phyloP scores from a whole-genome alignment of 805 yeast genomes.

The Hanseniaspora clermontiae region DNA sequence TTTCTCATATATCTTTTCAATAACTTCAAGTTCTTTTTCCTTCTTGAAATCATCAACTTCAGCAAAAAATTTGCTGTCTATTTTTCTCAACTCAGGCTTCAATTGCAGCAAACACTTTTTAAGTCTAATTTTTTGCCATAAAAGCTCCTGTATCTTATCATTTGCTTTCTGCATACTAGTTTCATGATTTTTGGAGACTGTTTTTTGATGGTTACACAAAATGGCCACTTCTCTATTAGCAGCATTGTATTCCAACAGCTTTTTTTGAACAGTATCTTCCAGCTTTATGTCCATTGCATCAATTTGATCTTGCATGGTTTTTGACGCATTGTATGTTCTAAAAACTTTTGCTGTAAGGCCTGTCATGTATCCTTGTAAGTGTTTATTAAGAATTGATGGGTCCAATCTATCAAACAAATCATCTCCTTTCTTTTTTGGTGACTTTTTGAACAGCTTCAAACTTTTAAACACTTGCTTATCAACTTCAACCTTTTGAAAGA shows the following conservation, averaged over 20 bases:
- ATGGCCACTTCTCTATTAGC: slow-evolving; percentile 94
- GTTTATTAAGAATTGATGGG: slow-evolving; percentile 71
- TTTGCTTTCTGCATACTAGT: slow-evolving; percentile 64
- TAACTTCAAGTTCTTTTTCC: slow-evolving; percentile 51
- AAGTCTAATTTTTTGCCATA: slow-evolving; percentile 68
- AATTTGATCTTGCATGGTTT: slow-evolving; percentile 90
- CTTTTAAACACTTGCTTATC: slow-evolving; percentile 86
- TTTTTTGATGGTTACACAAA: slow-evolving; percentile 91
- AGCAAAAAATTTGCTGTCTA: slow-evolving; percentile 40
- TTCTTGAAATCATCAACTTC: slow-evolving; percentile 55
- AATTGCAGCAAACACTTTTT: slow-evolving; percentile 58
- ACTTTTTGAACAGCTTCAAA: slow-evolving; percentile 70
- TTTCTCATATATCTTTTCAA: slow-evolving; percentile 45
- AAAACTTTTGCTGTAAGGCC: slow-evolving; percentile 93
- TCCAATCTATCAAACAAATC: slow-evolving; percentile 82
- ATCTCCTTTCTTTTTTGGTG: slow-evolving; percentile 85
- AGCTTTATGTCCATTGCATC: slow-evolving; percentile 58
- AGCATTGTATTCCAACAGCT: slow-evolving; percentile 77
- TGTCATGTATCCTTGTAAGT: slow-evolving; percentile 77
- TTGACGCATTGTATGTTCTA: slow-evolving; percentile 93
- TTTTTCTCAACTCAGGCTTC: slow-evolving; percentile 42
- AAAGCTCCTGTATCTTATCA: slow-evolving; percentile 64
- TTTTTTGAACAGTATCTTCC: slow-evolving; percentile 78
- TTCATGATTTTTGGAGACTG: slow-evolving; percentile 77
- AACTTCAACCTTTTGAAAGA: slow-evolving; percentile 83